Percentiles rank a stretch among this genome's conserved stretches.
phyloP scores from a whole-genome alignment of 805 yeast species.

The Lipomyces spencermartinsiae region DNA sequence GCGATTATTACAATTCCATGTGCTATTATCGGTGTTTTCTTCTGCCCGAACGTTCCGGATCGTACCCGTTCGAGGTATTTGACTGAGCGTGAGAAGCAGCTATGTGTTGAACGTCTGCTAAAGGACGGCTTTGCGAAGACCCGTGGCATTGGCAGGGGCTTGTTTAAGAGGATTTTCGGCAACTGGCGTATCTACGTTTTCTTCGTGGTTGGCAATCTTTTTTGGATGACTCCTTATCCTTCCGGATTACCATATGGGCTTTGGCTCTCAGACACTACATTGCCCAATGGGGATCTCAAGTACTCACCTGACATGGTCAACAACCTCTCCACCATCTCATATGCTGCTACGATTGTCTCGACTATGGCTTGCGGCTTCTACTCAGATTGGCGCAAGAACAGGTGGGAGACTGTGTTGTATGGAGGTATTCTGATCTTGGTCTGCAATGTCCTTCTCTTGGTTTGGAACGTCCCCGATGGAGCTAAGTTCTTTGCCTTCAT shows the following conservation, averaged over 20 bases:
- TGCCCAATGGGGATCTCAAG: conserved; percentile 6
- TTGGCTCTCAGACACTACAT: conserved; percentile 21
- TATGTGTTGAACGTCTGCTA: conserved; percentile 55
- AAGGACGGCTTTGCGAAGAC: conserved; percentile 33
- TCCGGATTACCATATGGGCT: conserved; percentile 22
- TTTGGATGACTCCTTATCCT: conserved; percentile 37
- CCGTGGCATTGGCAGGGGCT: conserved; percentile 17
- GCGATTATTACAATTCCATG: conserved; percentile 65
- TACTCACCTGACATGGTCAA: conserved; percentile 43
- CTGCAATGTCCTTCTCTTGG: conserved; percentile 56
- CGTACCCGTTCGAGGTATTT: conserved; percentile 58
- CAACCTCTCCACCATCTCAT: conserved; percentile 60
- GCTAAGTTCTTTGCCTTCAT: conserved; percentile 66
- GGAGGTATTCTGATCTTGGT: conserved; percentile 31
- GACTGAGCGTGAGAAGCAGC: conserved; percentile 61
- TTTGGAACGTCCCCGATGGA: conserved; percentile 60
- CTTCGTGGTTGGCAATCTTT: conserved; percentile 29
- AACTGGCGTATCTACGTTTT: conserved; percentile 33
- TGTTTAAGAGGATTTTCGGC: conserved; percentile 30
- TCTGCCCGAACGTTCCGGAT: conserved; percentile 72
- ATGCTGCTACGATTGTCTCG: conserved; percentile 62
- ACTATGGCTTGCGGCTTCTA: conserved; percentile 38
- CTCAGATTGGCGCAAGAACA: conserved; percentile 52
- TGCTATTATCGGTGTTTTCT: conserved; percentile 60
- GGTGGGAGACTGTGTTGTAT: conserved; percentile 23